Conservation (phyloP, 768 basidiomycete genomes). For the Boletus eberwhitei region DNA sequence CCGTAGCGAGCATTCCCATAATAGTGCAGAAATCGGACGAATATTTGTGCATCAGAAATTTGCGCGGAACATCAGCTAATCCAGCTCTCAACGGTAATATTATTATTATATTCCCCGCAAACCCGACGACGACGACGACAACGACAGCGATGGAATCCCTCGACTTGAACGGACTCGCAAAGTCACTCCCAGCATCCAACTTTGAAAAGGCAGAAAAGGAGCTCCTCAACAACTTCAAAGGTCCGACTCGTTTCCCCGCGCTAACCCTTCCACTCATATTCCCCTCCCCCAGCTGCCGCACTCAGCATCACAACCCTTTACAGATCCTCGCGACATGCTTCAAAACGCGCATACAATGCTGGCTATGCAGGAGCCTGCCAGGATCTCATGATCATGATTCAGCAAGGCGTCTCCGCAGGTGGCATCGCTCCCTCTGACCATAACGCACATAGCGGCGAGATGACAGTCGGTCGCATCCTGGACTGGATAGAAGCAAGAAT, state of each 20-base stretch:
- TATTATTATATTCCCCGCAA: neutral
- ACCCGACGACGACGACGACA: slow-evolving; percentile 4
- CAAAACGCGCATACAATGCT: slow-evolving; percentile 76
- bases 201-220: slow-evolving; percentile 79
- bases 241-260: slow-evolving; percentile 33
- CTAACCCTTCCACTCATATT: slow-evolving; percentile 17
- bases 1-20: neutral
- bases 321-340: slow-evolving; percentile 71
- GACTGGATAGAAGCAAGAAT: slow-evolving; percentile 82
- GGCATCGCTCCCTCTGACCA: slow-evolving; percentile 41
- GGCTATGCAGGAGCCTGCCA: slow-evolving; percentile 79
- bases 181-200: slow-evolving; percentile 65
- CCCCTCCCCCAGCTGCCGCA: slow-evolving; percentile 58
- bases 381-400: slow-evolving; percentile 78
- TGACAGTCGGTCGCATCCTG: slow-evolving; percentile 78
- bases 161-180: slow-evolving; percentile 76
- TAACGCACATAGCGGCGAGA: slow-evolving; percentile 50
- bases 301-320: slow-evolving; percentile 83
- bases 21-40: neutral
- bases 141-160: slow-evolving; percentile 61
- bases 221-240: slow-evolving; percentile 77
- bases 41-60: neutral
- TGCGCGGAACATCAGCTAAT: slow-evolving; percentile 3
- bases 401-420: slow-evolving; percentile 72
- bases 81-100: neutral